Conservation (phyloP, 2,329 filamentous ascomycete species). For the Hirsutella thompsonii region DNA sequence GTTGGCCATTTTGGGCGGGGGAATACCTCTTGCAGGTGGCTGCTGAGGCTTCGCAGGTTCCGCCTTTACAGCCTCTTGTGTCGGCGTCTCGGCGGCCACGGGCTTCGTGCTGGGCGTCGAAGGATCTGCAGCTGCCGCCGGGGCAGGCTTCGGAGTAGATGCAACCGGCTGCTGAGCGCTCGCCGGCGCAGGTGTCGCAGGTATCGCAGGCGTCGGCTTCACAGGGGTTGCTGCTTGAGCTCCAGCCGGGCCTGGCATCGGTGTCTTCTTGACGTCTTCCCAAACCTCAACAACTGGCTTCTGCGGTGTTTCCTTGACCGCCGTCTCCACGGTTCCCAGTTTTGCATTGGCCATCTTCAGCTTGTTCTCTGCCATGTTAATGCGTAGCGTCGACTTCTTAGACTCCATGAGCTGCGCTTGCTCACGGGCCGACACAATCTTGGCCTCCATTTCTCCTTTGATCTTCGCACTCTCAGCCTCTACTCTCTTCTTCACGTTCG, state of each 20-base stretch:
- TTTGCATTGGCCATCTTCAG: conserved; percentile 53
- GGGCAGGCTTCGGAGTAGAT: conserved; percentile 8
- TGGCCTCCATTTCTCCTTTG: conserved; percentile 41
- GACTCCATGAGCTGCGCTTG: conserved; percentile 59
- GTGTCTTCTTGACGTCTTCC: conserved; percentile 69
- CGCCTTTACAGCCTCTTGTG: no score
- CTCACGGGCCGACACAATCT: conserved; percentile 39
- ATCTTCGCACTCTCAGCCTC: conserved; percentile 50
- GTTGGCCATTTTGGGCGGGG: conserved; percentile 13
- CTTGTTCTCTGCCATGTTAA: conserved; percentile 70
- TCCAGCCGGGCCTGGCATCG: conserved; percentile 23
- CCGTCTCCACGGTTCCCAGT: conserved; percentile 65
- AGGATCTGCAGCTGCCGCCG: conserved; percentile 1
- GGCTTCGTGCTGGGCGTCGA: neutral
- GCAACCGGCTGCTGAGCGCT: conserved; percentile 1
- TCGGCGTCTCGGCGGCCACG: conserved; percentile 4
- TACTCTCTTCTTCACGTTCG: conserved; percentile 58
- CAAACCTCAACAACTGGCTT: conserved; percentile 78
- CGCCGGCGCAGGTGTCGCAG: neutral
- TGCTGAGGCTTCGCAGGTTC: neutral
- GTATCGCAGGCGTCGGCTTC: conserved; percentile 2
- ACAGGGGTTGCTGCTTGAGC: conserved; percentile 5
- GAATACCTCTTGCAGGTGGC: conserved; percentile 10
- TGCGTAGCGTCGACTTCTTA: conserved; percentile 60
- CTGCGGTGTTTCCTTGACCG: conserved; percentile 74